A percentile compares a stretch with the other conserved stretches of the same genome.
These are phyloP conservation scores for Aspergillus cavernicola DNA, from an alignment of 495 filamentous ascomycete genomes.

Conservation along the genomic window DNA sequence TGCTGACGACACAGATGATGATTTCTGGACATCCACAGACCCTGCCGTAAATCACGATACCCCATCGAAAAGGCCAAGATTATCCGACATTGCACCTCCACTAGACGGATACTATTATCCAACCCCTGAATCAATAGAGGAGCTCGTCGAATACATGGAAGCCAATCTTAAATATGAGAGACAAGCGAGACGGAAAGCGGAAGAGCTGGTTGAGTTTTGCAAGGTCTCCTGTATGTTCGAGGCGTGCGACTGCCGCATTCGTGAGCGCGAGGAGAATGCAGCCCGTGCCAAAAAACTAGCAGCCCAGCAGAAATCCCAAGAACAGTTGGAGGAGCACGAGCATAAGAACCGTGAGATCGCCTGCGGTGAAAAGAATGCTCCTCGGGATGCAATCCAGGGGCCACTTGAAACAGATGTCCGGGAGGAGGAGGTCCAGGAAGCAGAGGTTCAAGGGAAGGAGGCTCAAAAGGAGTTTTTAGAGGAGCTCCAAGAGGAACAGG, in stretches of 20 bases:
- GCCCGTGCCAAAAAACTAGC: not conserved
- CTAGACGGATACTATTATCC: constrained; percentile 40
- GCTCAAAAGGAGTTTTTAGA: too few species aligned
- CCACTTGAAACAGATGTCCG: not conserved
- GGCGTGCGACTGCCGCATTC: constrained; percentile 62
- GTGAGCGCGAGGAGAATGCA: constrained; percentile 29
- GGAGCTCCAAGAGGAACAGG: too few species aligned
- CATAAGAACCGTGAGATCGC: not conserved
- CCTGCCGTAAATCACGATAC: constrained; percentile 48
- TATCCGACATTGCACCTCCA: constrained; percentile 43
- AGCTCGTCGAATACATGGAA: constrained; percentile 55
- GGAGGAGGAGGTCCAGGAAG: constrained; percentile 13
- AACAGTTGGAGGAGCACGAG: not conserved
- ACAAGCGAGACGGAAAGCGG: constrained; percentile 59
- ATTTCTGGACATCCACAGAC: constrained; percentile 40
- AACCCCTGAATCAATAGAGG: constrained; percentile 32
- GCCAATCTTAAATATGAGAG: constrained; percentile 64
- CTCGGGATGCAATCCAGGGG: not conserved
- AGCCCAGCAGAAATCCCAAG: not conserved
- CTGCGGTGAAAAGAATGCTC: not conserved
- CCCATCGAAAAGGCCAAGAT: constrained; percentile 61
- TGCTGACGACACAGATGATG: constrained; percentile 54
- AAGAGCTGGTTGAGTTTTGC: constrained; percentile 77
- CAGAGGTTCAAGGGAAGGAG: too few species aligned
- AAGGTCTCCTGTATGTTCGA: constrained; percentile 75